phyloP scores from a whole-genome alignment of 495 filamentous ascomycete genomes.

The Daldinia concentrica region DNA sequence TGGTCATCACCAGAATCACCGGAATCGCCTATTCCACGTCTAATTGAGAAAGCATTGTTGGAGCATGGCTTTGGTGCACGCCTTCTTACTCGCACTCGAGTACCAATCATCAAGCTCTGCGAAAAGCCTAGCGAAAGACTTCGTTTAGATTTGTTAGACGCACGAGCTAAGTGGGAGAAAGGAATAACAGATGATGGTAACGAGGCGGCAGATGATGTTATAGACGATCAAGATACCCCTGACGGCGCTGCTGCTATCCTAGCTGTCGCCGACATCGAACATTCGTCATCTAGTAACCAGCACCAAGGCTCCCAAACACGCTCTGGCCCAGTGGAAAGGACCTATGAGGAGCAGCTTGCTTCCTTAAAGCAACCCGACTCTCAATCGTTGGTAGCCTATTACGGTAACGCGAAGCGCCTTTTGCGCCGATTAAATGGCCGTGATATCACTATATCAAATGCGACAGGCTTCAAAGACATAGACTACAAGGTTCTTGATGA shows the following conservation, averaged over 20 bases:
- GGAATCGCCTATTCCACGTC: constrained; percentile 66
- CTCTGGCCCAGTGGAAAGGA: constrained; percentile 5
- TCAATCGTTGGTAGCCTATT: constrained; percentile 53
- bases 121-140: constrained; percentile 68
- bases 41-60: constrained; percentile 76
- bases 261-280: neutral
- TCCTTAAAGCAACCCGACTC: constrained; percentile 51
- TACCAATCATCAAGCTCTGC: constrained; percentile 85
- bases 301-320: constrained; percentile 15
- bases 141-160: constrained; percentile 59
- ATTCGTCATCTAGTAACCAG: neutral
- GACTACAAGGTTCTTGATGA: constrained; percentile 57
- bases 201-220: constrained; percentile 55
- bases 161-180: constrained; percentile 68
- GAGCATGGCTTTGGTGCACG: constrained; percentile 72
- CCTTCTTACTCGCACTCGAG: constrained; percentile 74
- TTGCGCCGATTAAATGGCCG: constrained; percentile 57
- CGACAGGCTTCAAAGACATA: constrained; percentile 45
- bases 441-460: constrained; percentile 56
- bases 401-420: constrained; percentile 54
- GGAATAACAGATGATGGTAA: constrained; percentile 48
- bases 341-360: constrained; percentile 46
- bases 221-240: constrained; percentile 44
- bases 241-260: neutral
- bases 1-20: constrained; percentile 56